Percentiles rank a stretch among this genome's conserved stretches.
Evolutionary conservation across 768 basidiomycete species (phyloP).

Genomic region (Myochromella boudieri): DNA sequence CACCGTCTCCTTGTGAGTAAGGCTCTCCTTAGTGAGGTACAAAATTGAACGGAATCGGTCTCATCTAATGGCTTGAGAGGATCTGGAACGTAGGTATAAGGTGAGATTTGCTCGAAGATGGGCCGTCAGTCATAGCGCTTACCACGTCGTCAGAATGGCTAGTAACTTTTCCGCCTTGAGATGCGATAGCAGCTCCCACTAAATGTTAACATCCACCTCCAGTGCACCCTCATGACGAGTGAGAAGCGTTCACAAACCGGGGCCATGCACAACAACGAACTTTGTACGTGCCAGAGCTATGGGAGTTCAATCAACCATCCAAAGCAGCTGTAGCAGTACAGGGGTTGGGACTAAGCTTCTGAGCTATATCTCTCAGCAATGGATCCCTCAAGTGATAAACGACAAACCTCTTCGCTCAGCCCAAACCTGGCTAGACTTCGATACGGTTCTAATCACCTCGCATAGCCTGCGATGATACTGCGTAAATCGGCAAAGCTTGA

Average conservation of each 20-base stretch:
- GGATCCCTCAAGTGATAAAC: not conserved
- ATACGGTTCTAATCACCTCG: slow-evolving; percentile 75
- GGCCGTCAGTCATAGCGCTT: slow-evolving; percentile 17
- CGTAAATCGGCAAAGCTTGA: not conserved
- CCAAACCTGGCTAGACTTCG: slow-evolving; percentile 70
- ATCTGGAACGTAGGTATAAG: slow-evolving; percentile 38
- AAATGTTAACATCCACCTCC: slow-evolving; percentile 9
- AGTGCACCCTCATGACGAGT: slow-evolving; percentile 1
- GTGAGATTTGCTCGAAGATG: not conserved
- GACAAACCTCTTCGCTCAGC: slow-evolving; percentile 56
- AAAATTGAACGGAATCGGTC: slow-evolving; percentile 84
- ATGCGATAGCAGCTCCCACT: slow-evolving; percentile 71
- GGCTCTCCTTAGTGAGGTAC: slow-evolving; percentile 71
- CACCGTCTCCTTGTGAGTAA: slow-evolving; percentile 52
- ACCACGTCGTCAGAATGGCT: too few species aligned
- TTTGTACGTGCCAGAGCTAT: slow-evolving; percentile 80
- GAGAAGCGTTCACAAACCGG: slow-evolving; percentile 41
- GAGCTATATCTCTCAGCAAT: not conserved
- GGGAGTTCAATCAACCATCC: slow-evolving; percentile 80
- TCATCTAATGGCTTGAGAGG: slow-evolving; percentile 89
- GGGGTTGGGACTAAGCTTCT: slow-evolving; percentile 68
- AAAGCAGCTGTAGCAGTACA: slow-evolving; percentile 63
- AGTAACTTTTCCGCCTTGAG: slow-evolving; percentile 83
- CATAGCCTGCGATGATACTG: slow-evolving; percentile 54
- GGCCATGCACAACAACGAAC: slow-evolving; percentile 64